Evolutionary conservation across 1,139 yeast genomes (phyloP), one percentile per base, ranked within the genome.

Genomic region (Zygotorulaspora mrakii): DNA sequence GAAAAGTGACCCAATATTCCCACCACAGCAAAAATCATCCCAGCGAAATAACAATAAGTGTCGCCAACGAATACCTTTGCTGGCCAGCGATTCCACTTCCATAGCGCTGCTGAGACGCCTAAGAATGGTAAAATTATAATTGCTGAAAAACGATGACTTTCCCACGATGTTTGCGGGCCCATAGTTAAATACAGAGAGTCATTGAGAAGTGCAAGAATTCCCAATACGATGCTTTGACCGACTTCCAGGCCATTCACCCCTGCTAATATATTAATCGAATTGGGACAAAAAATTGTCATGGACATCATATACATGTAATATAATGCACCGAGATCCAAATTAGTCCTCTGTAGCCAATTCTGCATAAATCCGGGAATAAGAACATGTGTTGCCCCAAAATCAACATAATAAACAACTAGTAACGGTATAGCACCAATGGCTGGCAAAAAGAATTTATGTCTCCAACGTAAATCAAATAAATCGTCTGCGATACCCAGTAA

Each of bases 21-120:
- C 18, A 87, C 95, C 26, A 89, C 94, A 0, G 97, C 98, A 65
- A 91, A 89, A 1, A 91, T 95, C 98, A 91, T 91, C 3, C 99
- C 99, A 22, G 96, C 87, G 63, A 91, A 88, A 65, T 94, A 91
- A 65, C 99, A 91, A 67, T 84, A 94, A 0, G 98, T 91, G 59
- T 91, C 99, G 17, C 99, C 99, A 3, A 94, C 99, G 67, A 91
- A 91, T 1, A 87, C 97, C 43, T 67, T 67, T 0, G 98, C 88
- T 1, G 98, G 98, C 67, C 72, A 91, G 82, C 91, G 84, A 62
- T 91, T 91, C 68, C 73, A 82, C 53, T 76, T 78, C 49, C 85
- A 74, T 39, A 91, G 67, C 0, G 87, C 95, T 2, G 81, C 46
- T 1, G 95, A 78, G 2, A 87, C 94, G 0, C 96, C 96, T 23